These are phyloP conservation scores for Aristolochia californica DNA, from an alignment of 164 flowering plant genomes.

Conservation along the genomic window DNA sequence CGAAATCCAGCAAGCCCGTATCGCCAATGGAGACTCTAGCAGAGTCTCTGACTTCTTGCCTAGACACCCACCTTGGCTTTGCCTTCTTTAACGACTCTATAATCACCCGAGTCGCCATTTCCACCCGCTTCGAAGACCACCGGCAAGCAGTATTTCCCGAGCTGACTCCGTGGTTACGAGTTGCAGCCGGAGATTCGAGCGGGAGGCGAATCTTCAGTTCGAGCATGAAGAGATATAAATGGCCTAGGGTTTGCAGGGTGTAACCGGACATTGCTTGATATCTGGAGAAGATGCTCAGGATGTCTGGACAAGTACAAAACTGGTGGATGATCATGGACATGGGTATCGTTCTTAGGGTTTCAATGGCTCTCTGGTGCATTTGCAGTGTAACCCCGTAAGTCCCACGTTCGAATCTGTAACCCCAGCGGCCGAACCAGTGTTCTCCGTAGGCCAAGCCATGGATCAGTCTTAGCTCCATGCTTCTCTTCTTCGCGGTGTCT, in stretches of 20 bases:
- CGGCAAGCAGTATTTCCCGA: slow-evolving; percentile 45
- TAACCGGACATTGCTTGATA: slow-evolving; percentile 56
- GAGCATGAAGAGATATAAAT: slow-evolving; percentile 60
- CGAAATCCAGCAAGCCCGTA: slow-evolving; percentile 85
- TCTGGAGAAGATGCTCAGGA: slow-evolving; percentile 33
- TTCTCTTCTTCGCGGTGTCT: slow-evolving; percentile 56
- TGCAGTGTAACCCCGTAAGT: no score
- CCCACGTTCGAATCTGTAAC: no score
- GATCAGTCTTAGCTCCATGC: no score
- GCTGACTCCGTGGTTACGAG: slow-evolving; percentile 9
- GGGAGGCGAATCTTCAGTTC: slow-evolving; percentile 52
- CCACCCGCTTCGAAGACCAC: slow-evolving; percentile 86
- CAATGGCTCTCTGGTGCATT: slow-evolving; percentile 61
- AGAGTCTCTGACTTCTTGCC: slow-evolving; percentile 89
- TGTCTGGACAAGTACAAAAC: slow-evolving; percentile 17
- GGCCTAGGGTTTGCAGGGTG: slow-evolving; percentile 44
- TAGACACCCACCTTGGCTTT: slow-evolving; percentile 68
- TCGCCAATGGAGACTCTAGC: slow-evolving; percentile 87
- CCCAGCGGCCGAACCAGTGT: slow-evolving; percentile 91
- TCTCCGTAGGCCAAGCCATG: slow-evolving; percentile 66
- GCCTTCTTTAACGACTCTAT: slow-evolving; percentile 61
- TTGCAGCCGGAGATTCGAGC: slow-evolving; percentile 13
- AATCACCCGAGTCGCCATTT: slow-evolving; percentile 79
- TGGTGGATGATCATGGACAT: slow-evolving; percentile 22
- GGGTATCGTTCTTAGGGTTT: slow-evolving; percentile 56